Evolutionary conservation across 2,329 filamentous ascomycete genomes (phyloP), one percentile per base, ranked within the genome.

Genomic region (Fusarium sp.): DNA sequence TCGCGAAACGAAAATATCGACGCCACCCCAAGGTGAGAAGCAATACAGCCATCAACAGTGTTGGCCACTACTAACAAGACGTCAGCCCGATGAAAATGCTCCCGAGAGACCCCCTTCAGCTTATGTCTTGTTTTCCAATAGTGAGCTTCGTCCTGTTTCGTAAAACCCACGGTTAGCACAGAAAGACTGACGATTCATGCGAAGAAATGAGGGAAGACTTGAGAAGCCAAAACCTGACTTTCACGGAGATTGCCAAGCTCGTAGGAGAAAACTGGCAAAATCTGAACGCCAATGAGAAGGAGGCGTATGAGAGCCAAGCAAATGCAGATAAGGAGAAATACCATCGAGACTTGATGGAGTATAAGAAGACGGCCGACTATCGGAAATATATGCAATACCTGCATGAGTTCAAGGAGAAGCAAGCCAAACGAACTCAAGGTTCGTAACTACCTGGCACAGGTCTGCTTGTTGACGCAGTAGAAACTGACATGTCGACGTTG

Each of bases 71-170:
- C 53, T 70, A 46, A 70, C 21, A 28, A 50, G 16, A 14, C 14
- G 26, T 2, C 25, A 93, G 88, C 85, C 91, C 6, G 93, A 96
- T 72, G 90, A 93, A 62, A 89, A 93, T 80, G 92, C 92, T 1
- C 93, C 93, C 3, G 92, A 94, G 75, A 85, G 92, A 25, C 91
- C 93, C 2, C 91, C 92, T 1, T 95, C 92, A 7, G 93, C 92
- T 51, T 95, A 95, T 80, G 93, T 95, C 14, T 86, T 95, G 18
- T 96, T 96, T 75, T 94, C 93, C 1, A 95, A 95, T 74, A 92
- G 91, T 93, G 79, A 82, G 90, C 84, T 31, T 52, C 26, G 19
- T 30, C 42, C 30, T 13, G 10, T 11, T 16, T 21, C 19, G 18
- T 12, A 3, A 21, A 6, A 6, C 12, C 13, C 10, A 18, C 6